Evolutionary conservation across 73 alveolate genomes (phyloP).

Genomic region (Paramecium primaurelia): DNA sequence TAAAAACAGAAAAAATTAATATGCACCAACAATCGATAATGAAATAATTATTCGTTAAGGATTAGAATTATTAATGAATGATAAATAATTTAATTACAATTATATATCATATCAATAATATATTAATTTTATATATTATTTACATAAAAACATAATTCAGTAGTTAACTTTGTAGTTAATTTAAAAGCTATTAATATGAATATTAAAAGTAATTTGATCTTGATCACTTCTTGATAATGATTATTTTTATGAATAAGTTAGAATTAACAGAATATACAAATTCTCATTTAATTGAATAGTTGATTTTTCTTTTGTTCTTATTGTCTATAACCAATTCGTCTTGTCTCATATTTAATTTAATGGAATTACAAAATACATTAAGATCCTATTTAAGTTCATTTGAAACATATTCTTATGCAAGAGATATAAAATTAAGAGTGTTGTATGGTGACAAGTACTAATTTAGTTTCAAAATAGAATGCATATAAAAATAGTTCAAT

Average conservation of each 20-base stretch:
- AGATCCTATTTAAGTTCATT: not conserved
- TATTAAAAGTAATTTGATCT: not conserved
- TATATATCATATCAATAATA: not conserved
- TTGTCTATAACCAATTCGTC: not conserved
- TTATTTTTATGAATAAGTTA: not conserved
- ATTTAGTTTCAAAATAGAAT: not conserved
- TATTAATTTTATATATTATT: no score
- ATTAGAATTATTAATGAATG: not conserved
- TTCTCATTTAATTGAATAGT: not conserved
- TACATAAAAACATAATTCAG: not conserved
- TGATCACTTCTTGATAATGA: not conserved
- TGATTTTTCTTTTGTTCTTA: not conserved
- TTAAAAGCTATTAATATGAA: not conserved
- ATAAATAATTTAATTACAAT: not conserved
- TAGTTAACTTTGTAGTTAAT: not conserved
- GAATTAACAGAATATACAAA: not conserved
- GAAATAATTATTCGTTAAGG: not conserved
- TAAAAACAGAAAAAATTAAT: not conserved
- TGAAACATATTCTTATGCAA: not conserved
- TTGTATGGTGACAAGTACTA: conserved; percentile 17
- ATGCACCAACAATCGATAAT: not conserved
- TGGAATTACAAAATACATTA: conserved; percentile 8
- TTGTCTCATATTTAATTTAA: not conserved
- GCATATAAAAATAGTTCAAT: not conserved
- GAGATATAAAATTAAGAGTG: conserved; percentile 38